Base-by-base conservation (phyloP, 768 basidiomycete species). In the Trametopsis cervina region DNA sequence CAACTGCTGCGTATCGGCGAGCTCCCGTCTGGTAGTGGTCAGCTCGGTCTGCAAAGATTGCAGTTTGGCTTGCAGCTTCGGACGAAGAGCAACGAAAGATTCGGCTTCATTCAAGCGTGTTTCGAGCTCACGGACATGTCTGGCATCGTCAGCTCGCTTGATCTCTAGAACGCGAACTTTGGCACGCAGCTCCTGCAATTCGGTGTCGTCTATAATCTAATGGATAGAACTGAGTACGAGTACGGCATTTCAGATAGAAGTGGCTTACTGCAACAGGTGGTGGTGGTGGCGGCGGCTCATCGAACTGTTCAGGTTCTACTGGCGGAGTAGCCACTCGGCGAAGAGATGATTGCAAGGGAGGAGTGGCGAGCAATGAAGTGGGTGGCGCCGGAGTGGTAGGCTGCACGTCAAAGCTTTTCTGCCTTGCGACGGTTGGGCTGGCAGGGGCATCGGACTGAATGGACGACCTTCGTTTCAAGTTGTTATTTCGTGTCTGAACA, bases 51-150 rank as follows among this genome's bases (percentile, higher is more conserved):
- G 87, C 33, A 88, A 77, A 22, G 81, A 75, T 35, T 77, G 83
- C 41, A 95, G 77, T 63, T 94, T 95, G 27, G 86, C 86, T 66
- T 92, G 89, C 25, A 95, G 76, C 65, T 95, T 97, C 0, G 91
- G 90, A n/a, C 85, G 76, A 13, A 91, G 73, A 4, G 87, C 74
- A 23, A 88, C 80, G 56, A 93, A 90, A 12, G 83, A 75, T 60
- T 91, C 89, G 0, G 86, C 88, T 53, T 96, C 94, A 4, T 76
- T 72, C 5, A 90, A 79, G n/a, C 87, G 81, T 1, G 78, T 73
- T 61, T 98, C 92, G 11, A 96, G 80, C 58, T 87, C 84, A 42
- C 87, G 83, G 26, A 97, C 72, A 53, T 81, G 82, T 15, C 89
- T 83, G 0, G 87, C 74, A 60, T 97, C 94, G 45, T 97, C 93